phyloP scores from a whole-genome alignment of 2,329 filamentous ascomycete genomes.

The Pseudogymnoascus sp. region DNA sequence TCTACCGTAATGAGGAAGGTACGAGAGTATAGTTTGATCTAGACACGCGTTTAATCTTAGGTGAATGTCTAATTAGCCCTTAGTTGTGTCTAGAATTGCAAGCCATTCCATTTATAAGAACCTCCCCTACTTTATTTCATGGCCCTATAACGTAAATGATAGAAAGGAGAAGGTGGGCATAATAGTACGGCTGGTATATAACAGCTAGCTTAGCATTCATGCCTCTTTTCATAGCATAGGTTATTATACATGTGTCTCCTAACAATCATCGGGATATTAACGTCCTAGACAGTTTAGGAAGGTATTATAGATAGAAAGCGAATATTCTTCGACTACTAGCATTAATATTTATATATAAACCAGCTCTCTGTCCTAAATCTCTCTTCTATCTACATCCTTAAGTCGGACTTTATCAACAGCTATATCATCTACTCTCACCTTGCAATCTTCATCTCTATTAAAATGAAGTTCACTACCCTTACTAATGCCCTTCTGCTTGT shows the following conservation, averaged over 20 bases:
- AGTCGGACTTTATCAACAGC: not conserved
- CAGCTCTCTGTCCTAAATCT: not conserved
- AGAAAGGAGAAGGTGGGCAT: not conserved
- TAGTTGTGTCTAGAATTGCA: not conserved
- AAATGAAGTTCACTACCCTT: conserved; percentile 43
- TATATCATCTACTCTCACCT: not conserved
- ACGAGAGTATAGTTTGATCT: not conserved
- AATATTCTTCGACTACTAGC: not conserved
- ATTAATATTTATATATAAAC: not conserved
- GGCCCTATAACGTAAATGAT: not conserved
- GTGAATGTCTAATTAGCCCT: not conserved
- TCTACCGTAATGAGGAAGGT: not conserved
- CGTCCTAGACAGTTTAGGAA: not conserved
- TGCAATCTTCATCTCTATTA: conserved; percentile 19
- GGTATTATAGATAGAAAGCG: not conserved
- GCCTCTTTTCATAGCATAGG: not conserved
- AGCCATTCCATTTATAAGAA: not conserved
- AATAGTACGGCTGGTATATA: not conserved
- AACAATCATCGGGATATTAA: not conserved
- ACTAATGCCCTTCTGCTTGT: conserved; percentile 34
- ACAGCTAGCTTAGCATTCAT: not conserved
- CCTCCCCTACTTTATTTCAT: not conserved
- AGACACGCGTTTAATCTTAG: not conserved
- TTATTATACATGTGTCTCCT: not conserved
- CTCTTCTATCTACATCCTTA: not conserved